Base-by-base conservation (phyloP, 176 grass and related monocot species). In the Puya raimondii region DNA sequence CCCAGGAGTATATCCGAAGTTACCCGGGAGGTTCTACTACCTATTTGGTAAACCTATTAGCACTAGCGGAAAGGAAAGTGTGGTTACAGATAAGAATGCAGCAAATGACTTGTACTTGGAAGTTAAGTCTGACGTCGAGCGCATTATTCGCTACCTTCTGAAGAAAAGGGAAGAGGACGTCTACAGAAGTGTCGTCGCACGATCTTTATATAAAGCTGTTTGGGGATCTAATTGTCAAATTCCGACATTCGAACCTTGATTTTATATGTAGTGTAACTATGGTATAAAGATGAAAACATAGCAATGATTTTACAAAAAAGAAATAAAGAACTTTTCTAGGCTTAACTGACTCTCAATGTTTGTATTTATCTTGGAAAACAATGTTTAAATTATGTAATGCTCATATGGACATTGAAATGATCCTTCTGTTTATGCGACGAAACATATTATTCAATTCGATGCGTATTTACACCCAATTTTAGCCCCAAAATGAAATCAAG, bases 11-110 rank as follows among this genome's bases (percentile, higher is more conserved):
- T 47, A 21, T 21, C 70, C 79, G 16, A 91, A 87, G 47, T 58
- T 84, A 52, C 84, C 88, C 0, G 84, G 88, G 8, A 76, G 88
- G 22, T 91, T 91, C 20, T 91, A 91, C 66, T 91, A 87, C 79
- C 80, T 79, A 17, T 91, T 91, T 21, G 88, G 88, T 23, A 91
- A 91, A 22, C 88, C 88, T n/a, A 81, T 91, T 33, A 72, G 42
- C 12, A 87, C 80, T 14, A 78, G 22, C 3, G 74, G 64, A 2
- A 74, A 72, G 66, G 67, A 83, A 12, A 74, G 75, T 21, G 16
- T 91, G 47, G 47, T 91, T 64, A 74, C 63, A 23, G 77, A 87
- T 51, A 83, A 71, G 71, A 52, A 72, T 49, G 69, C 76, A 0
- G 88, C 73, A 0, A 51, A 67, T 15, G 23, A 74, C 10, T 69